Base-by-base conservation (phyloP, 2,329 filamentous ascomycete species). In the Hypoxylon rubiginosum region DNA sequence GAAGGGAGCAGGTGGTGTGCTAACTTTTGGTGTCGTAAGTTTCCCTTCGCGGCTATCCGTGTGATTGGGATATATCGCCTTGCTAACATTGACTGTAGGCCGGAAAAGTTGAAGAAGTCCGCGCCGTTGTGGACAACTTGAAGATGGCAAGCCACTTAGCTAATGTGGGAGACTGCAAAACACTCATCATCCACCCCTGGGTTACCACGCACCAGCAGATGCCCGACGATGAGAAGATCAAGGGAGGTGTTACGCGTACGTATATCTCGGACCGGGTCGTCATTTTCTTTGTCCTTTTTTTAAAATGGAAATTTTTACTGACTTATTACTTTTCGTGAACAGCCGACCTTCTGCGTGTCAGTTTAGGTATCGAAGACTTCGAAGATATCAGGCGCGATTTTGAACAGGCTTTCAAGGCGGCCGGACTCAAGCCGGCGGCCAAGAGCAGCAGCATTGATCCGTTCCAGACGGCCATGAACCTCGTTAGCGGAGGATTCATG, bases 91-190 rank as follows among this genome's bases (percentile, higher is more conserved):
- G 85, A 41, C 19, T n/a, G 41, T 46, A 76, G 73, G 76, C 75
- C 13, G 77, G 76, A 36, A 74, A 75, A 64, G 75, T 78, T 45
- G 75, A 78, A 55, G 70, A 78, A 58, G 75, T 78, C 36, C 71
- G 75, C 19, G 74, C 76, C 7, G 86, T 93, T n/a, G 91, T 92
- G 19, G 91, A 93, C 75, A 86, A 85, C 72, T 89, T 93, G 77
- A 91, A 92, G 82, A 79, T 93, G 73, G 89, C 91, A 68, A 91
- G 89, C 17, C 91, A 92, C 74, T 81, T 93, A 64, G 91, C 91
- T 49, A 93, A 92, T 73, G 90, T 92, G 34, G 90, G 90, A 59
- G 90, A 92, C 72, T 88, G 88, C 32, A 92, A 92, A 81, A 92
- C 90, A 10, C 82, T 92, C 57, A 89, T 90, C 21, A 91, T 91